These are phyloP conservation scores for Ceratocystis eucalypticola DNA, from an alignment of 2,329 filamentous ascomycete species.

Conservation along the genomic window DNA sequence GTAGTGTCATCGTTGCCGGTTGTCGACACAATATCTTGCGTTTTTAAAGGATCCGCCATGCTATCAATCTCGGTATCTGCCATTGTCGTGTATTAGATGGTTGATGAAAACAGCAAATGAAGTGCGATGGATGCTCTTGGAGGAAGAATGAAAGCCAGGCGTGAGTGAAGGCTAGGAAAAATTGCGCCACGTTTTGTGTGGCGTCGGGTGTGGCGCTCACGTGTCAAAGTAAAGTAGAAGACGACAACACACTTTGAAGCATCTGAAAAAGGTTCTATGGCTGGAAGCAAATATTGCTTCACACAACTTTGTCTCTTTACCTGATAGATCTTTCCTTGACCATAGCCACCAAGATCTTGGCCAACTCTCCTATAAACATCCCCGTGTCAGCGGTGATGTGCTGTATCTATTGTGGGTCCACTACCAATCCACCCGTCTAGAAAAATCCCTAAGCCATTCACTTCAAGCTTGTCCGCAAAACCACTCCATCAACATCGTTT, in stretches of 20 bases:
- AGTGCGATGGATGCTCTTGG: slow-evolving; percentile 16
- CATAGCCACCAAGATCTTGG: too few species aligned
- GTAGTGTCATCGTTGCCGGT: background rate
- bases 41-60: background rate
- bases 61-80: slow-evolving; percentile 5
- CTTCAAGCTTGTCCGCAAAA: background rate
- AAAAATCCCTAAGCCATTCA: background rate
- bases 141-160: background rate
- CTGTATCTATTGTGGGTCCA: slow-evolving; percentile 8
- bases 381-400: background rate
- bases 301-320: too few species aligned
- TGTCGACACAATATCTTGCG: background rate
- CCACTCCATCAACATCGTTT: background rate
- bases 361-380: too few species aligned
- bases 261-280: too few species aligned
- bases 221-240: background rate
- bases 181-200: background rate
- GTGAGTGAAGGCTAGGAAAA: background rate
- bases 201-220: background rate
- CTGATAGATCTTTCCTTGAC: too few species aligned
- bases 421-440: background rate
- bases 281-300: too few species aligned
- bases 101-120: background rate
- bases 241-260: background rate
- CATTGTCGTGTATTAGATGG: background rate